These are phyloP conservation scores for Coniochaeta sp. DNA, from an alignment of 2,329 filamentous ascomycete genomes.

Conservation along the genomic window DNA sequence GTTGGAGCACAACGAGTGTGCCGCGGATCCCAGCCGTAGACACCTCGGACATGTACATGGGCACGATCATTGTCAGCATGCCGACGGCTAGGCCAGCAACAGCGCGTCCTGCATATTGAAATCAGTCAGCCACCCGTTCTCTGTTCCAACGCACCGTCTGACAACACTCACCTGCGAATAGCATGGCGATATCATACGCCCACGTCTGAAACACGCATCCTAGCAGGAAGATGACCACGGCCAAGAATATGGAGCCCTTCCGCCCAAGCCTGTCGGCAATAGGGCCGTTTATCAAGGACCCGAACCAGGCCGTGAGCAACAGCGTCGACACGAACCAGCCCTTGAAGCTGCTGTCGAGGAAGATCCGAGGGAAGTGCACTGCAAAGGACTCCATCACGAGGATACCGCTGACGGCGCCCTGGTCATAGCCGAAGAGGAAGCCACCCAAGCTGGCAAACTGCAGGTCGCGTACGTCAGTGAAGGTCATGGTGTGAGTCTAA, in stretches of 20 bases:
- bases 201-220: conserved; percentile 53
- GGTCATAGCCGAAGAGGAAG: conserved; percentile 43
- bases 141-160: neutral
- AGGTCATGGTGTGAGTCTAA: conserved; percentile 6
- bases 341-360: conserved; percentile 36
- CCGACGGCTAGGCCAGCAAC: conserved; percentile 36
- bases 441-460: conserved; percentile 27
- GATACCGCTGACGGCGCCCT: conserved; percentile 39
- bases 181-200: conserved; percentile 48
- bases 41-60: conserved; percentile 48
- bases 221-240: conserved; percentile 48
- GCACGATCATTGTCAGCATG: conserved; percentile 45
- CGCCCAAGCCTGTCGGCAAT: conserved; percentile 57
- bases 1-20: conserved; percentile 43
- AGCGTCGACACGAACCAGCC: conserved; percentile 46
- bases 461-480: neutral
- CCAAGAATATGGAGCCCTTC: conserved; percentile 51
- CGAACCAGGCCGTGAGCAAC: conserved; percentile 39
- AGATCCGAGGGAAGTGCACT: conserved; percentile 19
- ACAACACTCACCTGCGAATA: conserved; percentile 33
- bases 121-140: neutral
- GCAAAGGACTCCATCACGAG: conserved; percentile 37
- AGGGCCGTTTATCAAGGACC: conserved; percentile 35
- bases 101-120: conserved; percentile 27
- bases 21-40: conserved; percentile 47